phyloP scores from a whole-genome alignment of 2,329 filamentous ascomycete species.

The Albifimbria verrucaria region DNA sequence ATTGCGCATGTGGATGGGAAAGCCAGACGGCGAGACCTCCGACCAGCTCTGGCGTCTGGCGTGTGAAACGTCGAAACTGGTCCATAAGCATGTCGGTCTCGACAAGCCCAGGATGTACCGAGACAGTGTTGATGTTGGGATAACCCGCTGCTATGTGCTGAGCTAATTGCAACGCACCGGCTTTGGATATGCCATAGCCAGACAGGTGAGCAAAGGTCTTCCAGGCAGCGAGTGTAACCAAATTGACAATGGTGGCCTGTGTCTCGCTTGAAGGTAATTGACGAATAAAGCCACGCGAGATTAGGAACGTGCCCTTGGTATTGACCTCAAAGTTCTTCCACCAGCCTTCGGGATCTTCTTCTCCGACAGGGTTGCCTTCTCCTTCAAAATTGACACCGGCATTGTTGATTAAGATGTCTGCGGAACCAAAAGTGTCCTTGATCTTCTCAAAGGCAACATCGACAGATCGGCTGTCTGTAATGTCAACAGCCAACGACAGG shows the following conservation, averaged over 20 bases:
- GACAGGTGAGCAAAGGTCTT: neutral
- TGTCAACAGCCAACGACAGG: neutral
- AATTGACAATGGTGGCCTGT: neutral
- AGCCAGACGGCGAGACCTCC: conserved; percentile 1
- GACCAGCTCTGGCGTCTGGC: neutral
- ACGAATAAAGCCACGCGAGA: neutral
- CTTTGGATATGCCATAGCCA: neutral
- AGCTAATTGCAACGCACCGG: neutral
- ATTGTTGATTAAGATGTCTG: conserved; percentile 1
- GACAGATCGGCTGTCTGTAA: neutral
- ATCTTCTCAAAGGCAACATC: neutral
- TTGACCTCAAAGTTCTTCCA: neutral
- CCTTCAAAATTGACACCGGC: neutral
- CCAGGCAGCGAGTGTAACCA: neutral
- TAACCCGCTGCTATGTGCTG: neutral
- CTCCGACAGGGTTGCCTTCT: neutral
- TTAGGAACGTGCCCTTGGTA: neutral
- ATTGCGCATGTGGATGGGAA: neutral
- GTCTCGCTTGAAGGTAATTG: neutral
- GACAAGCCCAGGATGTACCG: neutral
- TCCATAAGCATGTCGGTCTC: conserved; percentile 3
- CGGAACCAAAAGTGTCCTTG: neutral
- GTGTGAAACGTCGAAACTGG: neutral
- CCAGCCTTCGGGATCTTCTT: neutral
- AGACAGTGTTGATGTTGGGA: neutral